phyloP scores from a whole-genome alignment of 1,284 basidiomycete species.

The Lentinus polychrous region DNA sequence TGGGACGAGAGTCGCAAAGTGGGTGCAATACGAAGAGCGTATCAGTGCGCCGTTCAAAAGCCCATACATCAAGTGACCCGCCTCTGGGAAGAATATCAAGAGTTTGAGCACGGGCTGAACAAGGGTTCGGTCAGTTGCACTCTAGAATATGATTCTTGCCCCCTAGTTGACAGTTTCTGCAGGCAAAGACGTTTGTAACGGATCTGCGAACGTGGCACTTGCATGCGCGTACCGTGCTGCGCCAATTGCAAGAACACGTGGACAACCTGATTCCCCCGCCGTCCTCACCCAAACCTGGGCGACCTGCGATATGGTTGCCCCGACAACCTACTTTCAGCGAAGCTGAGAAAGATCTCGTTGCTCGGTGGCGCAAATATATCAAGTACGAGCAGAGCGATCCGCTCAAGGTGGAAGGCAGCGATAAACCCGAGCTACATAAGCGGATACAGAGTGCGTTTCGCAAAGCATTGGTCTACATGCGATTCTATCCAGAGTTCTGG shows the following conservation, averaged over 20 bases:
- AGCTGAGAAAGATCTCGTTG: conserved; percentile 68
- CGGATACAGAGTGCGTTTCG: conserved; percentile 82
- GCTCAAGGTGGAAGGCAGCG: conserved; percentile 85
- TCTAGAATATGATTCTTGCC: conserved; percentile 1
- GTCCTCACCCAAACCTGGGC: conserved; percentile 30
- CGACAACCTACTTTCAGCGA: conserved; percentile 68
- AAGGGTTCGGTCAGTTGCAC: conserved; percentile 63
- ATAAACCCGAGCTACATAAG: conserved; percentile 56
- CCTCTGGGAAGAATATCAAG: conserved; percentile 93
- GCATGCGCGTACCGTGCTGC: conserved; percentile 87
- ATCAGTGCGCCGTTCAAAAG: conserved; percentile 90
- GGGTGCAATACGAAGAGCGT: conserved; percentile 87
- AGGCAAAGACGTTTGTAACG: conserved; percentile 92
- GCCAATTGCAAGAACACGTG: conserved; percentile 76
- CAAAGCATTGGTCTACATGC: conserved; percentile 85
- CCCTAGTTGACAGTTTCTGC: background rate
- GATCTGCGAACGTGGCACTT: conserved; percentile 83
- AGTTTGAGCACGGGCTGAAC: conserved; percentile 89
- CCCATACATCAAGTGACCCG: conserved; percentile 91
- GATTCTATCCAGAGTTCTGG: conserved; percentile 96
- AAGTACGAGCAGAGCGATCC: conserved; percentile 97
- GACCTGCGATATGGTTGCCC: conserved; percentile 58
- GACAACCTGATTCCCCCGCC: conserved; percentile 53
- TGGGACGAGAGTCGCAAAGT: conserved; percentile 98
- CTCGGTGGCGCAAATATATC: conserved; percentile 87